Evolutionary conservation across 2,329 filamentous ascomycete species (phyloP).

Genomic region (Trichoderma koningiopsis): DNA sequence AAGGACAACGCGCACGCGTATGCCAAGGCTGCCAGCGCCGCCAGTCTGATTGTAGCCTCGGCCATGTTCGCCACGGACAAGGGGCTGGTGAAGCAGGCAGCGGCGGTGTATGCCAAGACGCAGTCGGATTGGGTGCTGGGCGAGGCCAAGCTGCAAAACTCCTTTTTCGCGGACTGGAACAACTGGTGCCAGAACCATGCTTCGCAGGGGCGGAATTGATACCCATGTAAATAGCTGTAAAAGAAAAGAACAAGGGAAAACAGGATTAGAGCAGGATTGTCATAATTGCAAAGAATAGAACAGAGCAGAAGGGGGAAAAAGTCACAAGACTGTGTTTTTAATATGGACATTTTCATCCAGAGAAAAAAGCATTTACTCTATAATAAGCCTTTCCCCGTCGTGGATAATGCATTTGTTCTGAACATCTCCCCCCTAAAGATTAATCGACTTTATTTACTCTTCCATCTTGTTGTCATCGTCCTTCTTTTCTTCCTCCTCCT

Average conservation of each 20-base stretch:
- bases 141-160: slow-evolving; percentile 61
- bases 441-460: slow-evolving; percentile 58
- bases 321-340: background rate
- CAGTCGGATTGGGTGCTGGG: slow-evolving; percentile 60
- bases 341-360: slow-evolving; percentile 27
- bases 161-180: slow-evolving; percentile 72
- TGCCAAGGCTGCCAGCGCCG: slow-evolving; percentile 72
- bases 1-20: slow-evolving; percentile 69
- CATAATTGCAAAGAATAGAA: background rate
- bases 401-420: slow-evolving; percentile 41
- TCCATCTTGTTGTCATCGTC: slow-evolving; percentile 86
- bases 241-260: background rate
- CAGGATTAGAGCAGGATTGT: background rate
- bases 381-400: slow-evolving; percentile 36
- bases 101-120: slow-evolving; percentile 65
- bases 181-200: slow-evolving; percentile 67
- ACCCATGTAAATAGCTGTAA: slow-evolving; percentile 31
- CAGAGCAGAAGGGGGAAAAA: background rate
- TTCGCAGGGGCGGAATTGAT: slow-evolving; percentile 34
- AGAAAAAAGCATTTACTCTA: slow-evolving; percentile 41
- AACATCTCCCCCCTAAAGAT: slow-evolving; percentile 20
- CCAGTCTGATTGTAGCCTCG: slow-evolving; percentile 68
- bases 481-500: slow-evolving; percentile 68
- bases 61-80: slow-evolving; percentile 59
- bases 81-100: slow-evolving; percentile 55